Evolutionary conservation across 495 filamentous ascomycete genomes (phyloP), one percentile per base, ranked within the genome.

Genomic region (Penicillium cosmopolitanum): DNA sequence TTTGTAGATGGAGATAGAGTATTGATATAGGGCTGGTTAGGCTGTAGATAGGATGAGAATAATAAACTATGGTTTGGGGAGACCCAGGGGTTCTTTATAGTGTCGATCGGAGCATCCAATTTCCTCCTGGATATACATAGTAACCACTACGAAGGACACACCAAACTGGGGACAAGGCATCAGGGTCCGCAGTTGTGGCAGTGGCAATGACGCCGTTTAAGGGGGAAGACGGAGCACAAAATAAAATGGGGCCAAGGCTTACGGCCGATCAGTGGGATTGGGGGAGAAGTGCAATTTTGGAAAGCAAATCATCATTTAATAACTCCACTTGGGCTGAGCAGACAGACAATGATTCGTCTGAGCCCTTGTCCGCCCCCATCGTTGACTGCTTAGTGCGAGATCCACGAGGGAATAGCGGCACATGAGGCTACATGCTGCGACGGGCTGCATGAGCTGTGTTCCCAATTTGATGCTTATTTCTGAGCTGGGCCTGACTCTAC

Each of bases 41-140:
- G 12, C 21, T 18, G 8, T 28, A 35, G 21, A 31, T 31, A 33
- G 12, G 35, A n/a, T 15, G 15, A 16, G 43, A 23, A 55, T 61
- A 47, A 54, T 34, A 16, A 34, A 11, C 19, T 11, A n/a, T 31
- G 34, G 48, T 55, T 40, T 34, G 51, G 60, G 60, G 51, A 44
- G 34, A 51, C 38, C 5, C 15, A 31, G 35, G 12, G 33, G 25
- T 19, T 57, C 46, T 18, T 62, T 52, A 57, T 52, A 53, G 10
- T 56, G 18, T 42, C 23, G 33, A 34, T 57, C n/a, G 11, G 8
- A 34, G 8, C n/a, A 16, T n/a, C 28, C 25, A 51, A 51, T 51
- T 48, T 48, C 9, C 46, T 36, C 52, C 55, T 47, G 9, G 36
- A 51, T 59, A 63, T 55, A 34, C 31, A 65, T 65, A 65, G 58